Conservation (phyloP, 2,329 filamentous ascomycete genomes). For the Claviceps sp. region DNA sequence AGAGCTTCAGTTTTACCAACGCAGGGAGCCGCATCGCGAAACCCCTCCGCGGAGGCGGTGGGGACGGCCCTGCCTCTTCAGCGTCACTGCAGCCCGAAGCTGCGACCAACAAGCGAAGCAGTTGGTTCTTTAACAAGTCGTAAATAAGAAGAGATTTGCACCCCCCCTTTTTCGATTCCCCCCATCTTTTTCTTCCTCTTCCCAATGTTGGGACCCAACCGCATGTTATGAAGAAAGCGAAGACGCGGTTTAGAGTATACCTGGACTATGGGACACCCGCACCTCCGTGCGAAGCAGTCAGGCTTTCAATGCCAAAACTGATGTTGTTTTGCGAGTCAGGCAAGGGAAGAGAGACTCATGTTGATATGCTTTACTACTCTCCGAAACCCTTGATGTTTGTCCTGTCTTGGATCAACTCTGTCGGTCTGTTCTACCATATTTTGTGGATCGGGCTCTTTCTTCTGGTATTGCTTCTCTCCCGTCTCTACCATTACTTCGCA, state of each 20-base stretch:
- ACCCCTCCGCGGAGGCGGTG: constrained; percentile 49
- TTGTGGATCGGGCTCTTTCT: no score
- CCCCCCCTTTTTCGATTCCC: background rate
- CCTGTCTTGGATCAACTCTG: background rate
- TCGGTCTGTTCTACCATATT: background rate
- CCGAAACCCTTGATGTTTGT: background rate
- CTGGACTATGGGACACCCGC: no score
- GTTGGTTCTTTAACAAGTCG: constrained; percentile 61
- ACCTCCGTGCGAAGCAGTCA: no score
- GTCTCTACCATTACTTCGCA: background rate
- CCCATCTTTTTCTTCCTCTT: background rate
- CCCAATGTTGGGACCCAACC: no score
- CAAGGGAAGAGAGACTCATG: background rate
- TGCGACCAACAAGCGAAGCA: constrained; percentile 48
- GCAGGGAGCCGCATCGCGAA: constrained; percentile 56
- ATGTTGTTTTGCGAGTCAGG: no score
- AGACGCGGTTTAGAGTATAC: no score
- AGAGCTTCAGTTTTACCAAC: constrained; percentile 57
- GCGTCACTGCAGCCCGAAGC: constrained; percentile 46
- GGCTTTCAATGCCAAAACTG: no score
- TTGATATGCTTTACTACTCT: background rate
- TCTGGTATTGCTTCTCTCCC: no score
- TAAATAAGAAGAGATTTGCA: constrained; percentile 12
- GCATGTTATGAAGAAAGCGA: no score
- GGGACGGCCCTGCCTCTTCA: constrained; percentile 35